A percentile compares a stretch with the other conserved stretches of the same genome.
Evolutionary conservation across 257 asterid species (phyloP).

Genomic region (Euphrasia confusa): DNA sequence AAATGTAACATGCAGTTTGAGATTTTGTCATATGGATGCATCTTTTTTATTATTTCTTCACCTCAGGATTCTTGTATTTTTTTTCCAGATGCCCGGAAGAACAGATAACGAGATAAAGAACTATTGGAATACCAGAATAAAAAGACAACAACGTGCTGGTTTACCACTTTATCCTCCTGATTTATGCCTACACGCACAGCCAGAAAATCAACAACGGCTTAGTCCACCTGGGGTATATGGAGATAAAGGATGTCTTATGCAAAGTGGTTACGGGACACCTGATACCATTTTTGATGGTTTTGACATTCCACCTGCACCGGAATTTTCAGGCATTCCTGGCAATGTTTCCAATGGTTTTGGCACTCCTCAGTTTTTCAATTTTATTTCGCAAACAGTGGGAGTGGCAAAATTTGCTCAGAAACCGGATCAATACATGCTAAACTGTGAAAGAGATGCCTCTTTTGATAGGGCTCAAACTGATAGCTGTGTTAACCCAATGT

Average conservation of each 20-base stretch:
- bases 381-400: constrained; percentile 35
- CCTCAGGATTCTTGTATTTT: neutral
- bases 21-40: neutral
- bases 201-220: constrained; percentile 36
- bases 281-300: constrained; percentile 41
- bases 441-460: constrained; percentile 27
- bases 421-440: constrained; percentile 37
- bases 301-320: constrained; percentile 35
- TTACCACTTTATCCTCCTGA: constrained; percentile 63
- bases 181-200: constrained; percentile 30
- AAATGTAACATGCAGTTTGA: constrained; percentile 14
- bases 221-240: constrained; percentile 36
- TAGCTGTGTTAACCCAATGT: constrained; percentile 29
- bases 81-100: constrained; percentile 60
- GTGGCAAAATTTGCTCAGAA: constrained; percentile 33
- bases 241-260: constrained; percentile 39
- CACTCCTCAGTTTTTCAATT: constrained; percentile 39
- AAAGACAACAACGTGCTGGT: constrained; percentile 69
- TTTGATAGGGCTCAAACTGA: constrained; percentile 33
- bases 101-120: constrained; percentile 71
- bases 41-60: constrained; percentile 8
- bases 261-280: constrained; percentile 36
- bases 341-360: constrained; percentile 35
- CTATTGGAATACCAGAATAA: constrained; percentile 63
- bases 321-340: constrained; percentile 32